Percentiles rank a stretch among this genome's conserved stretches.
phyloP scores from a whole-genome alignment of 495 filamentous ascomycete species.

The Filosporella fistucella region DNA sequence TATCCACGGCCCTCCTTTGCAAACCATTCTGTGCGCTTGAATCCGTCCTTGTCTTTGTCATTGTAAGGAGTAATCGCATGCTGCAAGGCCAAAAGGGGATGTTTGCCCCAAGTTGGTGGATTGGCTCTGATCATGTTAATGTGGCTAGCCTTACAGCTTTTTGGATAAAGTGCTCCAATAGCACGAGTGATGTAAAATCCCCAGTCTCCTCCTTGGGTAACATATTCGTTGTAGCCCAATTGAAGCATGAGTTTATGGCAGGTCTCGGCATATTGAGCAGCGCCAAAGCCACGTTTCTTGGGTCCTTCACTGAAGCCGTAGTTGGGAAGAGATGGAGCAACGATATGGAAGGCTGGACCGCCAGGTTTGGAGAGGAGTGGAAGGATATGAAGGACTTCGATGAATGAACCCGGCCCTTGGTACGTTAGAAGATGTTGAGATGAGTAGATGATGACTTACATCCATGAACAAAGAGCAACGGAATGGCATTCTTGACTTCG shows the following conservation, averaged over 20 bases:
- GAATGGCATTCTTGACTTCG: constrained; percentile 43
- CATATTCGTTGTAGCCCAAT: constrained; percentile 63
- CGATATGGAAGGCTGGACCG: constrained; percentile 55
- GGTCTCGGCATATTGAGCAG: constrained; percentile 55
- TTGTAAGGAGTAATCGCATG: constrained; percentile 16
- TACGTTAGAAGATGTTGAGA: neutral
- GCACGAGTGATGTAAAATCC: constrained; percentile 58
- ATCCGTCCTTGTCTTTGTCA: constrained; percentile 33
- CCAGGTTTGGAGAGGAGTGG: constrained; percentile 44
- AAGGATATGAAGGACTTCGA: constrained; percentile 63
- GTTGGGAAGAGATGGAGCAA: constrained; percentile 65
- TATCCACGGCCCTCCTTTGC: constrained; percentile 40
- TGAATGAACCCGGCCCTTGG: constrained; percentile 59
- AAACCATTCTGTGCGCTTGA: constrained; percentile 37
- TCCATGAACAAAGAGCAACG: constrained; percentile 57
- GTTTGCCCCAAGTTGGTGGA: constrained; percentile 11
- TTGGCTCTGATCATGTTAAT: constrained; percentile 30
- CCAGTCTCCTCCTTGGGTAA: constrained; percentile 70
- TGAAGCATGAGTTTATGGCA: constrained; percentile 62
- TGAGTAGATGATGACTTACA: constrained; percentile 36
- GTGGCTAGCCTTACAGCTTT: constrained; percentile 56
- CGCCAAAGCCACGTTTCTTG: constrained; percentile 48
- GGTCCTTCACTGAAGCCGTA: constrained; percentile 52
- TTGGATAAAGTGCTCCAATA: constrained; percentile 52
- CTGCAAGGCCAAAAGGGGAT: constrained; percentile 16